These are phyloP conservation scores for Cyberlindnera galapagoensis DNA, from an alignment of 805 yeast genomes.

Conservation along the genomic window DNA sequence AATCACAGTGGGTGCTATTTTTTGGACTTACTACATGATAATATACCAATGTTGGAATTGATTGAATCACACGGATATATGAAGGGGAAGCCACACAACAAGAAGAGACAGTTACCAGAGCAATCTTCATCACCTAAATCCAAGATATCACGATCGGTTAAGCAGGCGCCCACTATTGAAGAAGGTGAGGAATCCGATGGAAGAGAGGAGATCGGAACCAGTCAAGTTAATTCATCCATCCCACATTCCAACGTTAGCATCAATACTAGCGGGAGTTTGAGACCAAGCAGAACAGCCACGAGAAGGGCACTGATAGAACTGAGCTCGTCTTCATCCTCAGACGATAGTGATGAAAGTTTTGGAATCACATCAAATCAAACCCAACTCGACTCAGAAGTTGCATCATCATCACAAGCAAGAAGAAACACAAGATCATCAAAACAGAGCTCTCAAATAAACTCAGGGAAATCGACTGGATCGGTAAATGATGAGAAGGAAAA, in stretches of 20 bases:
- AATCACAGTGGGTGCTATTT: slow-evolving; percentile 34
- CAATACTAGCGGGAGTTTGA: too few species aligned
- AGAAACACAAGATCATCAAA: too few species aligned
- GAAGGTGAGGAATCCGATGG: slow-evolving; percentile 2
- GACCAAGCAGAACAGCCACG: slow-evolving; percentile 14
- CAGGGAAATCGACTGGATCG: too few species aligned
- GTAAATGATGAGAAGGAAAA: too few species aligned
- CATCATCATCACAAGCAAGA: slow-evolving; percentile 9
- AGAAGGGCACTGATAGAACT: slow-evolving; percentile 7
- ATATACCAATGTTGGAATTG: too few species aligned
- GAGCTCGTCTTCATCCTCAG: slow-evolving; percentile 2
- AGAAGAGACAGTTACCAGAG: slow-evolving; percentile 3
- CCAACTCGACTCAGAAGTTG: slow-evolving; percentile 16
- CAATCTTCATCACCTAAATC: slow-evolving; percentile 1
- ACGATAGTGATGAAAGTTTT: slow-evolving; percentile 17
- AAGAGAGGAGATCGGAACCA: background rate
- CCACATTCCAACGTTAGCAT: too few species aligned
- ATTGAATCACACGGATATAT: too few species aligned
- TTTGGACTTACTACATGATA: slow-evolving; percentile 5
- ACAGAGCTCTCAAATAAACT: too few species aligned
- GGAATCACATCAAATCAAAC: slow-evolving; percentile 18
- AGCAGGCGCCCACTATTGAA: slow-evolving; percentile 2
- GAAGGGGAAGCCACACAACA: too few species aligned
- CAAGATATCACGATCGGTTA: slow-evolving; percentile 1
- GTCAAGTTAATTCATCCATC: too few species aligned